Conservation (phyloP, 805 yeast species). For the Grigorovia humatica region DNA sequence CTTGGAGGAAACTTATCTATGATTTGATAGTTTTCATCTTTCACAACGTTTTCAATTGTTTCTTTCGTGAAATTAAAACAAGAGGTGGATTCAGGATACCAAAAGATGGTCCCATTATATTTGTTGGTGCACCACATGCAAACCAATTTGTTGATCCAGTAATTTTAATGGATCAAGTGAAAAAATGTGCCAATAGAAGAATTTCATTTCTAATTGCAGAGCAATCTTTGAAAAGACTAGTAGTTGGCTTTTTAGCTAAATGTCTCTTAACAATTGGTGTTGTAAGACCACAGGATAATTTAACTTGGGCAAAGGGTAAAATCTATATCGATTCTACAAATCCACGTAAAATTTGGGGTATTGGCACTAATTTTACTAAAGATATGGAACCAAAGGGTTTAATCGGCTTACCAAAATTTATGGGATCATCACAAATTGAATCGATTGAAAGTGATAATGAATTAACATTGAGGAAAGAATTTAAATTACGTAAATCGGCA, state of each 20-base stretch:
- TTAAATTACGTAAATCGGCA: constrained; percentile 40
- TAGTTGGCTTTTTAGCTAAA: constrained; percentile 69
- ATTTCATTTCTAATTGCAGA: constrained; percentile 70
- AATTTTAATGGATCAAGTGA: constrained; percentile 46
- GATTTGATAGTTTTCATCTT: constrained; percentile 45
- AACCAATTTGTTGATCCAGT: constrained; percentile 78
- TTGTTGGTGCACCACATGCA: constrained; percentile 98
- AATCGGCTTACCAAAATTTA: constrained; percentile 63
- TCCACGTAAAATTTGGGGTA: constrained; percentile 50
- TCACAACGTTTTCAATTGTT: constrained; percentile 44
- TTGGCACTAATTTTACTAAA: constrained; percentile 41
- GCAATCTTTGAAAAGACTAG: constrained; percentile 49
- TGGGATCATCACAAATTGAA: constrained; percentile 65
- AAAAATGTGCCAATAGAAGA: constrained; percentile 46
- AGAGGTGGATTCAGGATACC: constrained; percentile 76
- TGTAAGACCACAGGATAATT: constrained; percentile 80
- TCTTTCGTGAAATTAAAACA: constrained; percentile 81
- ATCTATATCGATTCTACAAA: constrained; percentile 46
- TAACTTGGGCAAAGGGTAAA: constrained; percentile 55
- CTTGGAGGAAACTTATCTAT: constrained; percentile 33
- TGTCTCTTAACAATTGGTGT: constrained; percentile 83
- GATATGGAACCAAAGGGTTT: constrained; percentile 57
- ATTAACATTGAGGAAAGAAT: constrained; percentile 56
- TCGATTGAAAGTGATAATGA: constrained; percentile 65
- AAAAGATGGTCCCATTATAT: constrained; percentile 69